Evolutionary conservation across 108 stramenopile genomes (phyloP), one percentile per base, ranked within the genome.

Genomic region (Stephanodiscus minutulus): DNA sequence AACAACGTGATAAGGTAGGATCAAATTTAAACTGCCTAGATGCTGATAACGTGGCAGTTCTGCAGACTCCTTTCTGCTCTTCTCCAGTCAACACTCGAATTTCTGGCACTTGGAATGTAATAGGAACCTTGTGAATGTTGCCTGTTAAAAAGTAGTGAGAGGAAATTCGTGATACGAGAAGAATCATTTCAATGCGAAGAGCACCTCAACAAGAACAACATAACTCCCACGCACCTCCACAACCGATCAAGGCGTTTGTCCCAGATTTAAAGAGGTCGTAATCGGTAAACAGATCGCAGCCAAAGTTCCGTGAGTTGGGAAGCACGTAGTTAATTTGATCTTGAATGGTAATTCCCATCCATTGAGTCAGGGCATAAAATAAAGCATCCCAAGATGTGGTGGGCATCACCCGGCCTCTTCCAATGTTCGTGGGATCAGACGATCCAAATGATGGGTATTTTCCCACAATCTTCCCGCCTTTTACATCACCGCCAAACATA

Each of bases 301-400:
- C 71, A 46, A 61, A 61, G 33, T 61, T 72, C 9, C 22, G 49
- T 33, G 52, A 13, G 22, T 72, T 72, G 22, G 71, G 71, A 12
- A 72, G 36, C 3, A 72, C 71, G 22, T 72, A 66, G 24, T 72
- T 50, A 33, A 72, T 44, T 55, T 72, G 65, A 54, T 33, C 46
- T 8, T 49, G 50, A 31, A 55, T 50, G 18, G 48, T 55, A 3
- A 70, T 50, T n/a, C 65, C 74, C 10, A 70, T 33, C 83, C 83
- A 83, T 21, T 75, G 48, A 56, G 68, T 39, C 9, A 83, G 41
- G 46, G 54, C 78, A 60, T 72, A 64, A 77, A 81, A 90, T 28
- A 89, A 50, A 21, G 73, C 61, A 18, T 93, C 92, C 92, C 92
- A 93, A 3, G 72, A 58, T 12, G 74, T 73, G 13, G 87, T 83